Base-by-base conservation (phyloP, 345 rosid genomes). In the Arabis alpina region DNA sequence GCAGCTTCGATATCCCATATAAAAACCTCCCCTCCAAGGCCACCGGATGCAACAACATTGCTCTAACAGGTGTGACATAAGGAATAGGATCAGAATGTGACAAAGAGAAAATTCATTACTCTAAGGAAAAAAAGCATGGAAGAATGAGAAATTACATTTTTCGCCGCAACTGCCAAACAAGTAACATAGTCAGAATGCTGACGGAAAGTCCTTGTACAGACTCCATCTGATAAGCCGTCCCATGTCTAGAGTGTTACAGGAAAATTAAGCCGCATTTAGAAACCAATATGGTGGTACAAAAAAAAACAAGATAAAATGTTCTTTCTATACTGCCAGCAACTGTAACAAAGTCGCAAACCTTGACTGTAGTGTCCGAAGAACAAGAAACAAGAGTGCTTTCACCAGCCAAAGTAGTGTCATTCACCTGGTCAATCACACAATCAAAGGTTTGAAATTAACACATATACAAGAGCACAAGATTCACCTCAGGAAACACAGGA, bases 21-120 rank as follows among this genome's bases (percentile, higher is more conserved):
- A 70, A 88, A 92, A 77, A 95, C 99, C 84, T 95, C 99, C 82
- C 98, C 97, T 43, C 98, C 99, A 87, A 95, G 99, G 81, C 97
- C 99, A 80, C 97, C 93, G 72, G 99, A 95, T 75, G 97, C 98
- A 90, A 95, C 88, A 76, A 95, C 75, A 85, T 88, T 88, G 84
- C 82, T 82, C 99, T 95, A 90, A 79, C 83, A 92, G 75, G 80
- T 84, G 70, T 47, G 81, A 82, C 76, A 85, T 90, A 83, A 88
- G 72, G 81, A 36, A 81, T 65, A 84, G 80, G 76, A 81, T 92
- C 86, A 92, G 85, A 79, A 81, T 80, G 78, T 69, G 82, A 71
- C 78, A 69, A 74, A 27, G 49, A 69, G 6, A 51, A 58, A n/a
- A 28, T 28, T 51, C 41, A 54, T 41, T 58, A 27, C 42, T 66